Evolutionary conservation across 2,329 filamentous ascomycete genomes (phyloP).

Genomic region (Endocalyx cinctus): DNA sequence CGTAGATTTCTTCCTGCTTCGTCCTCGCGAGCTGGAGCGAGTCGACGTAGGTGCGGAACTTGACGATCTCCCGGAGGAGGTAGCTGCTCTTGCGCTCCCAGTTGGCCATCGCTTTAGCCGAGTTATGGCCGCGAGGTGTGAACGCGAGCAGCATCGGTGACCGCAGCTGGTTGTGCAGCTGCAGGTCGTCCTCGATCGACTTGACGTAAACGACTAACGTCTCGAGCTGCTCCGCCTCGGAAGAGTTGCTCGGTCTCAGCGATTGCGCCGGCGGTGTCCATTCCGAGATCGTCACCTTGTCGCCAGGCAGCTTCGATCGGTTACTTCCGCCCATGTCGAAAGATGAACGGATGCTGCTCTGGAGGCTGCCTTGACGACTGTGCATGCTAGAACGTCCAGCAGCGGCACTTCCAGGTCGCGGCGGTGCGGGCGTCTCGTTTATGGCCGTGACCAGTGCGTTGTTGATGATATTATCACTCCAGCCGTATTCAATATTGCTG

Average conservation of each 20-base stretch:
- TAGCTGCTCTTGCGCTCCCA: constrained; percentile 97
- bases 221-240: constrained; percentile 76
- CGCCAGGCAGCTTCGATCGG: constrained; percentile 71
- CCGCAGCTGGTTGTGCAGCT: constrained; percentile 82
- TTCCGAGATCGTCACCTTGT: constrained; percentile 77
- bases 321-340: constrained; percentile 59
- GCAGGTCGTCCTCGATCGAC: constrained; percentile 79
- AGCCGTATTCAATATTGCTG: constrained; percentile 96
- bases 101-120: constrained; percentile 81
- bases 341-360: constrained; percentile 50
- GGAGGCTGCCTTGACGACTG: constrained; percentile 33
- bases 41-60: constrained; percentile 94
- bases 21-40: constrained; percentile 66
- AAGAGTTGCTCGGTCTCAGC: constrained; percentile 75
- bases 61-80: constrained; percentile 87
- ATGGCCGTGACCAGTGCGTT: constrained; percentile 50
- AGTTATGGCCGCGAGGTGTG: constrained; percentile 76
- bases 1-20: constrained; percentile 67
- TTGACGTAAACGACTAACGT: constrained; percentile 74
- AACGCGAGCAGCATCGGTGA: constrained; percentile 86
- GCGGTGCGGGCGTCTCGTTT: constrained; percentile 39
- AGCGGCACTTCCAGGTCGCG: constrained; percentile 49
- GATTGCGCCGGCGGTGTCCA: constrained; percentile 89
- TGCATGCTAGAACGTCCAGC: constrained; percentile 42
- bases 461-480: constrained; percentile 79